phyloP scores from a whole-genome alignment of 106 monocot genomes.

The Vanilla planifolia region DNA sequence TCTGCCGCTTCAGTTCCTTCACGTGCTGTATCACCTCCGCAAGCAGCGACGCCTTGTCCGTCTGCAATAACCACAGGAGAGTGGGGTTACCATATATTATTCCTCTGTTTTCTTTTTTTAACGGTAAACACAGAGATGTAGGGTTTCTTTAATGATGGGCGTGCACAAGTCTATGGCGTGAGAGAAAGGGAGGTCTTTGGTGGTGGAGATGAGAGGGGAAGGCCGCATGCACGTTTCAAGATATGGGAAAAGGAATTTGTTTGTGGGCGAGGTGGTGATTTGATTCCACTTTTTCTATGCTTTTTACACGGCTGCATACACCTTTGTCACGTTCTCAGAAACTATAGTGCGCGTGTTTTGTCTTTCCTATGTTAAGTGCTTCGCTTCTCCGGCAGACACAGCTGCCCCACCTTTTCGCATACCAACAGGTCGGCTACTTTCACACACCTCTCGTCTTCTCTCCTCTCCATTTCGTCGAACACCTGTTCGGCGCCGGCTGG shows the following conservation, averaged over 20 bases:
- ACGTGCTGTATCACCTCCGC: conserved; percentile 97
- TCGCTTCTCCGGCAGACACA: conserved; percentile 21
- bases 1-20: conserved; percentile 89
- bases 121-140: background rate
- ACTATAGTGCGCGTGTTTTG: conserved; percentile 40
- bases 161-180: no score
- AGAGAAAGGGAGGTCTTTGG: background rate
- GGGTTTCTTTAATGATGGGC: conserved; percentile 10
- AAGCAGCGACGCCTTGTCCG: conserved; percentile 90
- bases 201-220: background rate
- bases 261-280: background rate
- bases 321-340: conserved; percentile 32
- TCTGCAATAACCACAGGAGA: conserved; percentile 23
- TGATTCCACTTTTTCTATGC: background rate
- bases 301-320: background rate
- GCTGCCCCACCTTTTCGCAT: conserved; percentile 16
- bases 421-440: conserved; percentile 24
- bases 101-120: background rate
- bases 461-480: no score
- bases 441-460: no score
- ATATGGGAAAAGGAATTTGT: background rate
- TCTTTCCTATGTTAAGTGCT: conserved; percentile 19
- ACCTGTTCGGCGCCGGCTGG: no score
- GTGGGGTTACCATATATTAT: no score
- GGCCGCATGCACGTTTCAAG: background rate